These are phyloP conservation scores for Blastocrithidia nonstop DNA, from an alignment of 208 protist species.

Conservation along the genomic window DNA sequence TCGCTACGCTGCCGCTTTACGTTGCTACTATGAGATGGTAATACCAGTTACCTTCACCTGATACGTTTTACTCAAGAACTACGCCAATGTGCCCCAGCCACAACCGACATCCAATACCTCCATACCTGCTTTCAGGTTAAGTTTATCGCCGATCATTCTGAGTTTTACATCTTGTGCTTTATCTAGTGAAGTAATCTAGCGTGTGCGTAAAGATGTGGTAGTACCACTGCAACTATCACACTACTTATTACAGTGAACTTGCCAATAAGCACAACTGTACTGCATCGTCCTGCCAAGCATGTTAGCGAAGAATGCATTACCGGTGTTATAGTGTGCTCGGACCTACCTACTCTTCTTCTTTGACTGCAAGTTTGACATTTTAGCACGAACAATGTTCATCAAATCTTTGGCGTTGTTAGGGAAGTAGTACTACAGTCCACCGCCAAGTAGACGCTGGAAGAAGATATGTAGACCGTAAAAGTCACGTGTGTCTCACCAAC, in stretches of 20 bases:
- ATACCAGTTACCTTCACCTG: slow-evolving; percentile 48
- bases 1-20: slow-evolving; percentile 12
- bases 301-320: slow-evolving; percentile 50
- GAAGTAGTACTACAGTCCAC: slow-evolving; percentile 36
- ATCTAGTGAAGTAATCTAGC: slow-evolving; percentile 19
- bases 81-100: slow-evolving; percentile 57
- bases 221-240: slow-evolving; percentile 1
- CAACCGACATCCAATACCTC: slow-evolving; percentile 67
- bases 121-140: slow-evolving; percentile 36
- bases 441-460: slow-evolving; percentile 17
- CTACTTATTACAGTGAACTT: slow-evolving; percentile 7
- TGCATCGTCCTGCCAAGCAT: slow-evolving; percentile 61
- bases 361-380: slow-evolving; percentile 32
- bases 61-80: slow-evolving; percentile 35
- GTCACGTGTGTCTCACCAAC: slow-evolving; percentile 43
- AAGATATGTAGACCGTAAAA: slow-evolving; percentile 30
- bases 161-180: slow-evolving; percentile 64
- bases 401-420: slow-evolving; percentile 42
- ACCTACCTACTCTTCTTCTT: slow-evolving; percentile 31
- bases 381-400: slow-evolving; percentile 20
- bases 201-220: too few relatives aligned
- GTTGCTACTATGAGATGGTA: slow-evolving; percentile 54
- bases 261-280: slow-evolving; percentile 62
- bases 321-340: slow-evolving; percentile 54
- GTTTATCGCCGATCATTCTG: slow-evolving; percentile 56